Conservation (phyloP, 2,329 filamentous ascomycete genomes). For the Rhexocercosporidium sp. region DNA sequence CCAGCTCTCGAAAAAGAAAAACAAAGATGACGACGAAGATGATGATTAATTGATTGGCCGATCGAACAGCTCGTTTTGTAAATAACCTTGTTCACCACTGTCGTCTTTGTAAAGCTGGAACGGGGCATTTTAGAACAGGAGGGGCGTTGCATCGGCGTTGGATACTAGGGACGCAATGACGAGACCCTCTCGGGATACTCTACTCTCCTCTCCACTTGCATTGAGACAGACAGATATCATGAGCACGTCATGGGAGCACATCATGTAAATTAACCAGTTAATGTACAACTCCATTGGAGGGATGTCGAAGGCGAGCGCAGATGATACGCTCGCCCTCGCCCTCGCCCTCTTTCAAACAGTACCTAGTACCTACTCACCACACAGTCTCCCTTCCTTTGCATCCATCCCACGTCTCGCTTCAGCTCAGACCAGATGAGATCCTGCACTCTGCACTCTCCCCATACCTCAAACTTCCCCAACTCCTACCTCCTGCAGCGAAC, state of each 20-base stretch:
- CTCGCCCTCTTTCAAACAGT: not conserved
- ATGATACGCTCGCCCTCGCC: not conserved
- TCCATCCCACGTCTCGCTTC: not conserved
- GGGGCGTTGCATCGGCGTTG: conserved; percentile 29
- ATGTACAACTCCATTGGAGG: conserved; percentile 15
- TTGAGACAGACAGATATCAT: conserved; percentile 19
- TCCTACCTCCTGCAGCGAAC: conserved; percentile 12
- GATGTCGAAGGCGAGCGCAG: not conserved
- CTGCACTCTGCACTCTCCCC: not conserved
- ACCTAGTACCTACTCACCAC: not conserved
- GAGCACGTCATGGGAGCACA: conserved; percentile 18
- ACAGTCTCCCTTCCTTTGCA: not conserved
- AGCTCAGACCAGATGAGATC: not conserved
- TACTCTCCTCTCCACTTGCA: conserved; percentile 28
- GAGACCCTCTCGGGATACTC: conserved; percentile 16
- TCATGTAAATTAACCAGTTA: conserved; percentile 26
- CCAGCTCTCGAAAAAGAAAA: conserved; percentile 43
- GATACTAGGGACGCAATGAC: conserved; percentile 18
- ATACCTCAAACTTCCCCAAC: not conserved
- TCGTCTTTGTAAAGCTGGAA: conserved; percentile 17
- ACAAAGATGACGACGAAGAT: conserved; percentile 41
- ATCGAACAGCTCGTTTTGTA: conserved; percentile 22
- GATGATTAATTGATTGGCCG: conserved; percentile 36
- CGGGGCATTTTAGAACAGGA: conserved; percentile 23
- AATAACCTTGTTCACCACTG: conserved; percentile 26